Evolutionary conservation across 345 rosid species (phyloP).

Genomic region (Nephelium lappaceum): DNA sequence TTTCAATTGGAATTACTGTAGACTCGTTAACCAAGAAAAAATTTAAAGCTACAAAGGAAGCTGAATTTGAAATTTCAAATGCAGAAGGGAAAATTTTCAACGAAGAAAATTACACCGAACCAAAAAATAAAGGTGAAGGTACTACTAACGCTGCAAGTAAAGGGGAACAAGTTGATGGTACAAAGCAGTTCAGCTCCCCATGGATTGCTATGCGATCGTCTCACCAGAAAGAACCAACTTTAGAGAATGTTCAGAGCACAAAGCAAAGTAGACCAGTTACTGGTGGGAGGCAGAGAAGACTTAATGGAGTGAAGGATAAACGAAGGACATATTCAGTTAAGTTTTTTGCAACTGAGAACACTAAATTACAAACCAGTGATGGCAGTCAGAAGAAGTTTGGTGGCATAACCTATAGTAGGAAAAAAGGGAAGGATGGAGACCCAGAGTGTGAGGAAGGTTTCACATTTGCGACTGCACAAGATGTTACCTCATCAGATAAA

Average conservation of each 20-base stretch:
- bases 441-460: conserved; percentile 50
- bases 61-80: conserved; percentile 30
- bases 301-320: conserved; percentile 36
- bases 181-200: conserved; percentile 51
- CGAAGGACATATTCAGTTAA: conserved; percentile 34
- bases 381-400: conserved; percentile 33
- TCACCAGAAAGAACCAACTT: conserved; percentile 36
- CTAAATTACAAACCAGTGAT: conserved; percentile 39
- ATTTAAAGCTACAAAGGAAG: conserved; percentile 33
- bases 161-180: conserved; percentile 43
- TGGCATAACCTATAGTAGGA: conserved; percentile 44
- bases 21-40: conserved; percentile 54
- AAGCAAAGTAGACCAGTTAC: conserved; percentile 37
- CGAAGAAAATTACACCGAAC: conserved; percentile 31
- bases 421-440: conserved; percentile 34
- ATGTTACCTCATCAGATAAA: conserved; percentile 34
- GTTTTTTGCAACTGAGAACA: conserved; percentile 37
- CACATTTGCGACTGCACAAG: conserved; percentile 46
- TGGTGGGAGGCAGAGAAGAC: conserved; percentile 39
- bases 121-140: conserved; percentile 32
- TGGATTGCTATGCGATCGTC: conserved; percentile 58
- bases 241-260: conserved; percentile 32
- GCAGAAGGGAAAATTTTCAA: conserved; percentile 36
- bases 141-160: conserved; percentile 28
- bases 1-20: conserved; percentile 73